Evolutionary conservation across 192 early-diverging fungal species (phyloP), one percentile per base, ranked within the genome.

Genomic region (Coemansia sp.): DNA sequence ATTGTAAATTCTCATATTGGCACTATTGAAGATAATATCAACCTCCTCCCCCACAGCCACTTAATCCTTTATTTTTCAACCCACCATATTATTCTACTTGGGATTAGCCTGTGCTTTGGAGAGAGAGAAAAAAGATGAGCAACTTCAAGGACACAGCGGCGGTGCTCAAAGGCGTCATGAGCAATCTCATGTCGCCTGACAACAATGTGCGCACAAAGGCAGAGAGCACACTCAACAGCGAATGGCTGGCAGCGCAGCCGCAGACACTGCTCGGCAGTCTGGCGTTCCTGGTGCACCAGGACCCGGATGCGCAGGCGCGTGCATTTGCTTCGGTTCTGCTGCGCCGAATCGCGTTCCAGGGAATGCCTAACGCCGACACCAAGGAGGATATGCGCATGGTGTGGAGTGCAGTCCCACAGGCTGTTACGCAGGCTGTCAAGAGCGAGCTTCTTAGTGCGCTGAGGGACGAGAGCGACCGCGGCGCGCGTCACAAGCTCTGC

Each of bases 401-500:
- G 61, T 98, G 93, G 90, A 87, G 87, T 48, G 76, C 85, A 38
- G 84, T 96, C 49, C 87, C 89, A 43, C 83, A 83, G 10, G 65
- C 77, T 6, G 88, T 90, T 19, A 86, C 91, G 32, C 70, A 86
- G 53, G 86, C 85, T 45, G 88, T 91, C 70, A 91, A 95, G 81
- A 75, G 65, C 7, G 88, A 90, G 68, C 87, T 99, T 17, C 77
- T 99, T 60, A 80, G 87, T 17, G 87, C 94, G 19, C 86, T 99
- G 42, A 82, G 86, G 22, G 83, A 87, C 53, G 97, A 98, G 77
- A 79, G 81, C 20, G 89, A 88, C 61, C 72, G 82, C 65, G 81
- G 82, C 11, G 89, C 93, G 25, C 88, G 95, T 48, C 90, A 95
- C 78, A 99, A 98, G 85, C 85, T 99, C 54, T 93, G 91, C 74